Evolutionary conservation across 1,284 basidiomycete genomes (phyloP), one percentile per base, ranked within the genome.

Genomic region (Erythrobasidium hasegawianum): DNA sequence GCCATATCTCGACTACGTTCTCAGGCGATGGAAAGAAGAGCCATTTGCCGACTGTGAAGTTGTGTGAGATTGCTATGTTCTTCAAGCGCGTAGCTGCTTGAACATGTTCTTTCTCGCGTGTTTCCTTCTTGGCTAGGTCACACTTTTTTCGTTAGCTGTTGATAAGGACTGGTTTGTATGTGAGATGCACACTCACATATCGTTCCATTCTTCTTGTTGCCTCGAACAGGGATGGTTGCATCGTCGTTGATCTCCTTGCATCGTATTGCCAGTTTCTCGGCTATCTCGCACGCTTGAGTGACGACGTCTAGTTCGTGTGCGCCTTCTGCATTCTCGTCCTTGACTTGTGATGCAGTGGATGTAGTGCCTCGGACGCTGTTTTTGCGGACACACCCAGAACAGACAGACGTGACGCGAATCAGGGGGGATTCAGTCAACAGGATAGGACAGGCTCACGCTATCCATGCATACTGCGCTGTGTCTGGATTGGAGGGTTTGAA

Each of bases 1-100:
- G 33, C 72, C 71, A 73, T 0, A 38, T 14, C 1, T 13, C 24
- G 47, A 72, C 71, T 56, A 71, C 65, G 41, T 14, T 26, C 1
- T 71, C 71, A 18, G 55, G 59, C 4, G 57, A 29, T n/a, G 69
- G 64, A 57, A 66, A 71, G 49, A 73, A 66, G 13, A 73, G 55
- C 71, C 71, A 72, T 20, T 72, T 73, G 9, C 72, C 72, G 1
- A 61, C 47, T 11, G 68, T 18, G 47, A 70, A n/a, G 18, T 57
- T 27, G 50, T 61, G 16, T 60, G 71, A 61, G 13, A 69, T 59
- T 9, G 71, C 72, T 29, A 72, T 64, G 8, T 59, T 39, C 27
- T 64, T 54, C 29, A 65, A 22, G 14, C 55, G 45, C 24, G 38
- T 39, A 10, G 47, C 26, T 10, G n/a, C 29, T 8, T 57, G 26